phyloP scores from a whole-genome alignment of 768 basidiomycete genomes.

The Boletellus ananas region DNA sequence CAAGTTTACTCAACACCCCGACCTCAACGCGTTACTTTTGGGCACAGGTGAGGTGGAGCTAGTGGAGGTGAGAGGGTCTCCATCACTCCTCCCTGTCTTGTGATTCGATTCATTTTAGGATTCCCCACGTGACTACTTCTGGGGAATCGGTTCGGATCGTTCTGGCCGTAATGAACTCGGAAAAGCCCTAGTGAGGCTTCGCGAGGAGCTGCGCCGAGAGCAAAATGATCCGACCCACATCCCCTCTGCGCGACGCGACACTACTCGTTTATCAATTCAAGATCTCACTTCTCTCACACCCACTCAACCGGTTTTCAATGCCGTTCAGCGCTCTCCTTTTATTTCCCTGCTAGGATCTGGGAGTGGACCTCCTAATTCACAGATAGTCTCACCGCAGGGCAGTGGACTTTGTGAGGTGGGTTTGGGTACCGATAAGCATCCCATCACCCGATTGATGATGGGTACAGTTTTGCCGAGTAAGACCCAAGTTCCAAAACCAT shows the following conservation, averaged over 20 bases:
- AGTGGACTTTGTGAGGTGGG: slow-evolving; percentile 30
- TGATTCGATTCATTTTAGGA: slow-evolving; percentile 37
- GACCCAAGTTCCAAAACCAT: slow-evolving; percentile 56
- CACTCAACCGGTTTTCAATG: slow-evolving; percentile 1
- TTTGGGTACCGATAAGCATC: not conserved
- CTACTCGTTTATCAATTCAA: slow-evolving; percentile 30
- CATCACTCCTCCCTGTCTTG: not conserved
- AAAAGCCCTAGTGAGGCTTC: slow-evolving; percentile 61
- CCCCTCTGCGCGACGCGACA: slow-evolving; percentile 26
- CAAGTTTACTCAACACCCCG: slow-evolving; percentile 69
- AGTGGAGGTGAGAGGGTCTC: slow-evolving; percentile 50
- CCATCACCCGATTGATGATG: slow-evolving; percentile 7
- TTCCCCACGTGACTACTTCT: slow-evolving; percentile 74
- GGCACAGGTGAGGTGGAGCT: slow-evolving; percentile 64
- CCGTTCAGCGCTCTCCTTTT: slow-evolving; percentile 2
- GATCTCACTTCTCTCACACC: slow-evolving; percentile 27
- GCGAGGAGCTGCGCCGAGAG: slow-evolving; percentile 47
- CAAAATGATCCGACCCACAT: slow-evolving; percentile 23
- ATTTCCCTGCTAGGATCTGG: not conserved
- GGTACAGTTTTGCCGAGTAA: slow-evolving; percentile 50
- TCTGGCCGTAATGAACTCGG: slow-evolving; percentile 73
- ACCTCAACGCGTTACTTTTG: slow-evolving; percentile 56
- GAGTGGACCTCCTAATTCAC: not conserved
- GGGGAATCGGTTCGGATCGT: slow-evolving; percentile 68
- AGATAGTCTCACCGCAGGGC: slow-evolving; percentile 5